Conservation (phyloP, 352 stramenopile genomes). For the Globisporangium middletonii region DNA sequence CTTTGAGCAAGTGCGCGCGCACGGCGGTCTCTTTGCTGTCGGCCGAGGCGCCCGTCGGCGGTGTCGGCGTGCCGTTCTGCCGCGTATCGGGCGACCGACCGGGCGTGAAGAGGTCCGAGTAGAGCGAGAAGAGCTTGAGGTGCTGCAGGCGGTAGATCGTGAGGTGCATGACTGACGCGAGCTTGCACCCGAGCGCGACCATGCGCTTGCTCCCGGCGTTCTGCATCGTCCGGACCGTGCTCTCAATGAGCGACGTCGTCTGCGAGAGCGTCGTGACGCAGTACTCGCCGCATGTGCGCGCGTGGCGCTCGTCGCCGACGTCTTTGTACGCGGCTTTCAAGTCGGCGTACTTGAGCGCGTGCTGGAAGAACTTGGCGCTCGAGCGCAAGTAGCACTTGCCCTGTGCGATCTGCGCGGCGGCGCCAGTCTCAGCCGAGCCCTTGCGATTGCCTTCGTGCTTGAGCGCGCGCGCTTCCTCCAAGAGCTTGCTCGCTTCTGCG, state of each 20-base stretch:
- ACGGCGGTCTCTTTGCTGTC: constrained; percentile 66
- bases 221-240: constrained; percentile 64
- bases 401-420: constrained; percentile 46
- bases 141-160: constrained; percentile 82
- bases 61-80: constrained; percentile 57
- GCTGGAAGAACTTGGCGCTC: constrained; percentile 79
- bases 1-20: constrained; percentile 64
- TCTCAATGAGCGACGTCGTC: constrained; percentile 77
- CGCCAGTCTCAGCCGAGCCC: constrained; percentile 34
- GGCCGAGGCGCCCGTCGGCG: constrained; percentile 39
- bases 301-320: constrained; percentile 53
- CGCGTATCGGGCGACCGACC: constrained; percentile 68
- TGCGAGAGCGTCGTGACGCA: constrained; percentile 66
- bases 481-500: constrained; percentile 40
- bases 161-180: constrained; percentile 70
- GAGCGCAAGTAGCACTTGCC: constrained; percentile 72
- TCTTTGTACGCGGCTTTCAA: constrained; percentile 78
- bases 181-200: constrained; percentile 79
- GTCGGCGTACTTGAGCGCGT: constrained; percentile 73
- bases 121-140: constrained; percentile 67
- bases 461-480: constrained; percentile 60
- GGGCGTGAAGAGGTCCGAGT: constrained; percentile 76
- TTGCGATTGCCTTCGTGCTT: constrained; percentile 80
- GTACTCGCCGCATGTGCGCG: constrained; percentile 54
- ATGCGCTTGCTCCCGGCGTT: constrained; percentile 48